Evolutionary conservation across 352 stramenopile species (phyloP).

Genomic region (Globisporangium yorkense): DNA sequence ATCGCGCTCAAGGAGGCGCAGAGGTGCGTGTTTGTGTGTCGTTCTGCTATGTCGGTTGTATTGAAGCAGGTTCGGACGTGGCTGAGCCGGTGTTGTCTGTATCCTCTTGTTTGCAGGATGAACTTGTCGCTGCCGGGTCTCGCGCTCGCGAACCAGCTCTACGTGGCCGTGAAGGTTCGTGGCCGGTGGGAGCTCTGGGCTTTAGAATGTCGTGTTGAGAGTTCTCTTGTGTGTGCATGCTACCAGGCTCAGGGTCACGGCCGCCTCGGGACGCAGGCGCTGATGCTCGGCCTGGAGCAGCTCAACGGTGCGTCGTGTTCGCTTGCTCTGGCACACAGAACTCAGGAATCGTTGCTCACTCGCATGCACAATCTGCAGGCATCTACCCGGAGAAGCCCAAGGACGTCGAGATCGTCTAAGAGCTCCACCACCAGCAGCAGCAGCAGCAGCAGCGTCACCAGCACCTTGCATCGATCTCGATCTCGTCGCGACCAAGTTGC

Average conservation of each 20-base stretch:
- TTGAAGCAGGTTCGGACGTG: not conserved
- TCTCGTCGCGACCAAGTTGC: too few species aligned
- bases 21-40: conserved; percentile 21
- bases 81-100: conserved; percentile 2
- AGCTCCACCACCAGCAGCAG: too few species aligned
- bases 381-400: conserved; percentile 16
- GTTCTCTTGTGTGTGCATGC: not conserved
- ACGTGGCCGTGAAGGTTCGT: conserved; percentile 72
- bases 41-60: not conserved
- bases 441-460: not conserved
- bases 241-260: conserved; percentile 74
- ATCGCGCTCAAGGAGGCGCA: conserved; percentile 86
- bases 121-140: conserved; percentile 80
- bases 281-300: conserved; percentile 85
- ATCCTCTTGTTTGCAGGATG: conserved; percentile 42
- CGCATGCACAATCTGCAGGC: conserved; percentile 3
- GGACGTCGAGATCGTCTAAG: conserved; percentile 31
- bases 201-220: not conserved
- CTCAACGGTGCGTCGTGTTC: conserved; percentile 55
- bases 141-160: conserved; percentile 82
- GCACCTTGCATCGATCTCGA: not conserved
- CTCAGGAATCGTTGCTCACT: too few species aligned
- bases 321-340: too few species aligned
- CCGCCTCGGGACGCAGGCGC: conserved; percentile 71
- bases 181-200: not conserved